Evolutionary conservation across 306 rosid genomes (phyloP), one percentile per base, ranked within the genome.

Genomic region (Begonia peltatifolia): DNA sequence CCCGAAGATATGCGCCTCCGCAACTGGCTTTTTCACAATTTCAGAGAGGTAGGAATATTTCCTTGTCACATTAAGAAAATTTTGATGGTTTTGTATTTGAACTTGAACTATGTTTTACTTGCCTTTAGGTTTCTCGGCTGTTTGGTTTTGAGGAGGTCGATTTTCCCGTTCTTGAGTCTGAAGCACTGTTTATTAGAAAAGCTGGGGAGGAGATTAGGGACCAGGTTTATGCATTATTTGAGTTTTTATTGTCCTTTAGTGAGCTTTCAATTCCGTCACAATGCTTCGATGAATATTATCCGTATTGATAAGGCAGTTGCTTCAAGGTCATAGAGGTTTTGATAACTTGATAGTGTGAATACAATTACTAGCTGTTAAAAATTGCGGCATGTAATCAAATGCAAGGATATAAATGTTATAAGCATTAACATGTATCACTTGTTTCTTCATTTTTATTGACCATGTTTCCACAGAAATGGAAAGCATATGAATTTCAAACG

Each of bases 201-300:
- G 94, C 99, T 0, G 94, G 99, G 35, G 99, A 90, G 74, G 97
- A 85, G 71, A 90, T 90, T 68, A 78, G 82, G 66, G 99, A 90
- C 55, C 95, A 90, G 88, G 99, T 86, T 17, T 55, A n/a, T 55
- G 58, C 2, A 50, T 15, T 50, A 0, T 35, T 15, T 36, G 47
- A 35, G 47, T 38, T 9, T 63, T 47, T 55, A 11, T 13, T 1
- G 38, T 30, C 38, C 38, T 30, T 30, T 30, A 30, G 38, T 5
- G 2, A 30, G 38, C 38, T 30, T 30, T 30, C 38, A 30, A 5
- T 30, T 30, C 9, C 8, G 38, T 5, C 38, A 5, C 6, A 30
- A 5, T 30, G 38, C 38, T 7, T 30, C 38, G 38, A 30, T 30
- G 38, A 30, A 5, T 30, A 30, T 30, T 6, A 0, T 30, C 38